phyloP scores from a whole-genome alignment of 345 rosid species.

The Angophora floribunda region DNA sequence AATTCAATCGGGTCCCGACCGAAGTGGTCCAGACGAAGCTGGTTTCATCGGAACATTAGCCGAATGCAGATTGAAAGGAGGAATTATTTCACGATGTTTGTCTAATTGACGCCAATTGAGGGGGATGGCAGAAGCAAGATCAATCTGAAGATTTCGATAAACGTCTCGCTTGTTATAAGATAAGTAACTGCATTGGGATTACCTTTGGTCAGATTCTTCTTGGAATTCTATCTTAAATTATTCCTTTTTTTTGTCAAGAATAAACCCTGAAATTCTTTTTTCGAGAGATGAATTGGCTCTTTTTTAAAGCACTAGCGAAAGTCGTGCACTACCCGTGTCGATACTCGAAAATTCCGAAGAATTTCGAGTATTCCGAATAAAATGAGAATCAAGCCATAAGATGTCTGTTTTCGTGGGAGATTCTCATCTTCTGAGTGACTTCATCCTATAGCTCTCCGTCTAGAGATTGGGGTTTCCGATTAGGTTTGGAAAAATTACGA shows the following conservation, averaged over 20 bases:
- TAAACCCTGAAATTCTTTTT: not conserved
- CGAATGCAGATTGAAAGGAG: not conserved
- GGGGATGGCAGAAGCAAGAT: not conserved
- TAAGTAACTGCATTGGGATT: not conserved
- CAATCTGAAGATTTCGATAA: not conserved
- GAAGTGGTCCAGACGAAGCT: not conserved
- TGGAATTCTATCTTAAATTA: not conserved
- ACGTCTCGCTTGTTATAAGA: not conserved
- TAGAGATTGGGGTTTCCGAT: not conserved
- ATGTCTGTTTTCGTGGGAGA: not conserved
- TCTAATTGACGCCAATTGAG: not conserved
- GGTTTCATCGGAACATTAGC: not conserved
- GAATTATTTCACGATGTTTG: not conserved
- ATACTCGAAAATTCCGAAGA: not conserved
- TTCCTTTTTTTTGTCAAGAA: not conserved
- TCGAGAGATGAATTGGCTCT: not conserved
- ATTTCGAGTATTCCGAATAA: not conserved
- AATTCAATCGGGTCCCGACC: not conserved
- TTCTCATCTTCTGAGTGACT: not conserved
- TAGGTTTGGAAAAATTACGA: not conserved
- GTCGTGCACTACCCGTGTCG: not conserved
- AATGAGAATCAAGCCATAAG: not conserved
- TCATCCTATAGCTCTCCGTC: not conserved
- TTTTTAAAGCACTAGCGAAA: not conserved
- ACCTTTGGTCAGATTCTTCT: not conserved